Base-by-base conservation (phyloP, 73 alveolate genomes). In the Paramecium sexaurelia region DNA sequence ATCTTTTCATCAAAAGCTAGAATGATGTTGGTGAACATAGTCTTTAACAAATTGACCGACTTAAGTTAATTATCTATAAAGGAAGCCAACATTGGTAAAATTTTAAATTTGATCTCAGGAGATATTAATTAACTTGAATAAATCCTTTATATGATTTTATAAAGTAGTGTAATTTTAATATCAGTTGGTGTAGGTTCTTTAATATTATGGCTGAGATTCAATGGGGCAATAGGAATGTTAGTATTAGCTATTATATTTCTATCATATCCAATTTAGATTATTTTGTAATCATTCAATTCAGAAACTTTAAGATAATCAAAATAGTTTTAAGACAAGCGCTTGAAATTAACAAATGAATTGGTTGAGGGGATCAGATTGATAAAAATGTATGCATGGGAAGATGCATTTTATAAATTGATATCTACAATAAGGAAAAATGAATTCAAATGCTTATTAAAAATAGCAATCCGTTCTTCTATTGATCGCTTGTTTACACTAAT, bases 371-470 rank as follows among this genome's bases (percentile, higher is more conserved):
- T 85, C 2, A 86, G 75, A 56, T 40, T 92, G 8, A 55, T 92
- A 0, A 92, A 92, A 35, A 55, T 92, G 66, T 85, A 92, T 37
- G 95, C 93, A 6, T 92, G 93, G 95, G 95, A 92, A 84, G 61
- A 73, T 8, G 85, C 93, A n/a, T 85, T 84, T 55, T 8, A 67
- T 19, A 7, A 68, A 40, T 11, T 67, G 75, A 55, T 75, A 32
- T 67, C 33, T 17, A 51, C 26, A 2, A 19, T 27, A 32, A 87
- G 92, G 56, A 75, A 33, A 1, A 3, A 87, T 15, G 93, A 87
- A 26, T 47, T 57, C 43, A 87, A 67, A 67, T 68, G 39, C 39
- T 8, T 29, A 27, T 11, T 68, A 7, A 27, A 5, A 29, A 29
- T 17, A 26, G 33, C 33, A 24, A 17, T 22, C 13, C 29, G 56